Conservation (phyloP, 1,284 basidiomycete species). For the Apiotrichum domesticum region DNA sequence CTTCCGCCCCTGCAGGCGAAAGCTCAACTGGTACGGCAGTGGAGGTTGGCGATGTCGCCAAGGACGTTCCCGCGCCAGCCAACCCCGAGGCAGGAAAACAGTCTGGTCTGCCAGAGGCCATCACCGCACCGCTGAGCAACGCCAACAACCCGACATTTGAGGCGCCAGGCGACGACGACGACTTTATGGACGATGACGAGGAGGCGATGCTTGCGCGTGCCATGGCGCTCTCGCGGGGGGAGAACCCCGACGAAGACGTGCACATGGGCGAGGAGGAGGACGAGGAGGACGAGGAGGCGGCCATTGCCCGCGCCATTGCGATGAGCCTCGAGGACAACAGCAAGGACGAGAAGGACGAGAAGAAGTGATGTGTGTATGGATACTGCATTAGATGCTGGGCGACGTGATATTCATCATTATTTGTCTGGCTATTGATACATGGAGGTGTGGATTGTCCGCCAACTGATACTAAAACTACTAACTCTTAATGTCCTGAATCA, state of each 20-base stretch:
- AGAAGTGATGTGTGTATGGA: constrained; percentile 8
- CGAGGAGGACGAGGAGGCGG: constrained; percentile 53
- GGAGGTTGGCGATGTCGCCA: constrained; percentile 6
- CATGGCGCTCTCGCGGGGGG: constrained; percentile 39
- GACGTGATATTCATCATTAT: background rate
- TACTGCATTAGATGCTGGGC: background rate
- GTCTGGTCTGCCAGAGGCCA: constrained; percentile 15
- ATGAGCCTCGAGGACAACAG: constrained; percentile 53
- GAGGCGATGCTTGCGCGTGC: constrained; percentile 40
- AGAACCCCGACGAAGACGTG: constrained; percentile 32
- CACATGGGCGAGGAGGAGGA: constrained; percentile 40
- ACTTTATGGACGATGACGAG: constrained; percentile 25
- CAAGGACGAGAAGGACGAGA: constrained; percentile 28
- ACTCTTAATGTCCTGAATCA: background rate
- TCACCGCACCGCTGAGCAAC: constrained; percentile 25
- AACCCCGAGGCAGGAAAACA: constrained; percentile 13
- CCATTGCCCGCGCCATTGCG: constrained; percentile 59
- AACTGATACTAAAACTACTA: background rate
- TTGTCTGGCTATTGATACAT: too few relatives aligned
- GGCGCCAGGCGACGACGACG: constrained; percentile 24
- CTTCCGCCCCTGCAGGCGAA: background rate
- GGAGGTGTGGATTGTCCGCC: too few relatives aligned
- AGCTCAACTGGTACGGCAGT: constrained; percentile 16
- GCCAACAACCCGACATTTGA: constrained; percentile 21
- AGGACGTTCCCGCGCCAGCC: constrained; percentile 4